phyloP scores from a whole-genome alignment of 139 green algal species.

The Microglena sp. region DNA sequence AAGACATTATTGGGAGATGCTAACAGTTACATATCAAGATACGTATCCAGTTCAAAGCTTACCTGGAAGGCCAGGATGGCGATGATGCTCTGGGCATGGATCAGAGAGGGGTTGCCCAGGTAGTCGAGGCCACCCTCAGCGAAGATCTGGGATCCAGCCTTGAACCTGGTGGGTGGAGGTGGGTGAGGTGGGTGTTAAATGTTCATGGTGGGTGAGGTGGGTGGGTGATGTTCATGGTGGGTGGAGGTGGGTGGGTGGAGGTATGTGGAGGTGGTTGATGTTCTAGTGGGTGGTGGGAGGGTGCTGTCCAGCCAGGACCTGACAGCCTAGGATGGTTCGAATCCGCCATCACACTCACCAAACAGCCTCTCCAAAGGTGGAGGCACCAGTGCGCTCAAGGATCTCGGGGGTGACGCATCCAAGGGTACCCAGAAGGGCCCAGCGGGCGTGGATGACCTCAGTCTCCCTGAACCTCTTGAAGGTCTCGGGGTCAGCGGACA shows the following conservation, averaged over 20 bases:
- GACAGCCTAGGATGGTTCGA: too few relatives aligned
- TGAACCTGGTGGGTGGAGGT: conserved; percentile 65
- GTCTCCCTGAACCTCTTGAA: conserved; percentile 66
- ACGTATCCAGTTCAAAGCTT: too few relatives aligned
- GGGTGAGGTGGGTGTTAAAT: too few relatives aligned
- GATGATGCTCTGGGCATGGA: conserved; percentile 87
- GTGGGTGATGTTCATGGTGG: too few relatives aligned
- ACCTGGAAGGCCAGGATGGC: conserved; percentile 81
- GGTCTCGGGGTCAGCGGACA: conserved; percentile 38
- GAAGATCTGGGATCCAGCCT: conserved; percentile 73
- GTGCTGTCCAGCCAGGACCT: too few relatives aligned
- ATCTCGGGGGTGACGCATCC: conserved; percentile 50
- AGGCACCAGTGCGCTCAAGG: conserved; percentile 5
- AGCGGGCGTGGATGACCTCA: conserved; percentile 80
- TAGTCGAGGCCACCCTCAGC: conserved; percentile 63
- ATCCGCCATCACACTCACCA: too few relatives aligned
- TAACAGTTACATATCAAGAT: too few relatives aligned
- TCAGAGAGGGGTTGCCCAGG: conserved; percentile 43
- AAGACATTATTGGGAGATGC: too few relatives aligned
- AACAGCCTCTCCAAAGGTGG: conserved; percentile 72
- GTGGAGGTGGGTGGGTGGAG: too few relatives aligned
- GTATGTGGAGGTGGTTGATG: too few relatives aligned
- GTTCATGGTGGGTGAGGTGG: too few relatives aligned
- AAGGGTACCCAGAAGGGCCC: conserved; percentile 91
- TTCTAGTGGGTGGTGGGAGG: too few relatives aligned